A percentile compares a stretch with the other conserved stretches of the same genome.
These are phyloP conservation scores for Coemansia interrupta DNA, from an alignment of 192 early-diverging fungal species.

Conservation along the genomic window DNA sequence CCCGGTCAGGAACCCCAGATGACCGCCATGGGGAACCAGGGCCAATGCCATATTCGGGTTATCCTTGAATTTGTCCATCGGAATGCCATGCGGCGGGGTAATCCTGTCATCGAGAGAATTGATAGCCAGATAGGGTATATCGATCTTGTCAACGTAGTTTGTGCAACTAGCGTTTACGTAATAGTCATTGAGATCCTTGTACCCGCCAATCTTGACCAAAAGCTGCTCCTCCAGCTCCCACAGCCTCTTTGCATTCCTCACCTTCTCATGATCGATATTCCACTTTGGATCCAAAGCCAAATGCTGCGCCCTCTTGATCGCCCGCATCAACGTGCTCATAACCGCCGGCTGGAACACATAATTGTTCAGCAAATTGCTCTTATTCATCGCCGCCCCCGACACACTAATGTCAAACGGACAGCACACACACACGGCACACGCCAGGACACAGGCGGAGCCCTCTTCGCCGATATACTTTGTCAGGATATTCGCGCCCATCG, in stretches of 20 bases:
- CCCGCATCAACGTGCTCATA: constrained; percentile 53
- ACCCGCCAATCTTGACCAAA: constrained; percentile 66
- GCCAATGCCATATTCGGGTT: constrained; percentile 81
- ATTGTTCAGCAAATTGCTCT: constrained; percentile 54
- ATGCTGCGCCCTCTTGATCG: constrained; percentile 44
- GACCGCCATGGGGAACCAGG: constrained; percentile 78
- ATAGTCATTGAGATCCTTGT: constrained; percentile 75
- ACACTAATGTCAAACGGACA: constrained; percentile 81
- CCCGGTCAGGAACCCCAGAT: constrained; percentile 75
- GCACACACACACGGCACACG: constrained; percentile 70
- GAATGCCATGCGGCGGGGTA: constrained; percentile 62
- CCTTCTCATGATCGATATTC: constrained; percentile 46
- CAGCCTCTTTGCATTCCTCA: constrained; percentile 60
- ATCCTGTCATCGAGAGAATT: constrained; percentile 85
- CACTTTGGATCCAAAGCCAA: constrained; percentile 31
- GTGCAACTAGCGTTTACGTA: constrained; percentile 60
- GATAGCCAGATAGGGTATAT: constrained; percentile 76
- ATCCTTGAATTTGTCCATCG: constrained; percentile 60
- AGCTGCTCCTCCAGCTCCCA: constrained; percentile 75
- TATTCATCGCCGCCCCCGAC: constrained; percentile 47
- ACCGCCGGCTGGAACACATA: constrained; percentile 59
- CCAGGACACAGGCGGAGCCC: constrained; percentile 62
- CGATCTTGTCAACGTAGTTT: constrained; percentile 57
- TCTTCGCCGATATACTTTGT: constrained; percentile 84
- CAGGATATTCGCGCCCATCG: constrained; percentile 88